Base-by-base conservation (phyloP, 2,329 filamentous ascomycete species). In the Immersiporthe knoxdaviesiana region DNA sequence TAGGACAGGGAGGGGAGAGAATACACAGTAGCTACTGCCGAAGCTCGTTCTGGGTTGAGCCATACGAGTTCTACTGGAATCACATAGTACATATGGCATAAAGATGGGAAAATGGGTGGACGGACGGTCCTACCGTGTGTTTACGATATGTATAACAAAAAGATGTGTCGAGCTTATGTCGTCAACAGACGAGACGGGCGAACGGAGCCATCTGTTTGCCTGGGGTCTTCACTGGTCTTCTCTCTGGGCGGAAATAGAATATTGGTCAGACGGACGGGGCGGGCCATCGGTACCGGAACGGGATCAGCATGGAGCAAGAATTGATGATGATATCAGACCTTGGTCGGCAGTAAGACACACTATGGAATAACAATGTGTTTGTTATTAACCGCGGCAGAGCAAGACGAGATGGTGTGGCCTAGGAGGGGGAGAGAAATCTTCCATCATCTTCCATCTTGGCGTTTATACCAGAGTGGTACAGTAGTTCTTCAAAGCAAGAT, bases 281-380 rank as follows among this genome's bases (percentile, higher is more conserved):
- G 52, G 52, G 24, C 52, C 52, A 30, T 8, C 24, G 52, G 52
- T 30, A 56, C 52, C 24, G 52, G 27, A 56, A 10, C 24, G 52
- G 12, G 52, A 56, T 56, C 52, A 56, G 52, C 52, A 56, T 56
- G 52, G 24, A 30, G 24, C 24, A 56, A 30, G 52, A n/a, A n/a
- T n/a, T n/a, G n/a, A 30, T 56, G 27, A 30, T 56, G 27, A 30
- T 56, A 56, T 56, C 52, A 56, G 52, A 56, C 52, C 27, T 18
- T 30, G n/a, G 50, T 8, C 16, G 21, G 24, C 11, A 16, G 27
- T 16, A 18, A 16, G 52, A 30, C 24, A n/a, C 5, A 30, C 24
- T 30, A 30, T 32, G 24, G 52, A 24, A 47, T 18, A 30, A 56
- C 24, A 56, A 56, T 30, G 27, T 30, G 27, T 30, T 56, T 56